phyloP scores from a whole-genome alignment of 805 yeast species.

The Yarrowia divulgata region DNA sequence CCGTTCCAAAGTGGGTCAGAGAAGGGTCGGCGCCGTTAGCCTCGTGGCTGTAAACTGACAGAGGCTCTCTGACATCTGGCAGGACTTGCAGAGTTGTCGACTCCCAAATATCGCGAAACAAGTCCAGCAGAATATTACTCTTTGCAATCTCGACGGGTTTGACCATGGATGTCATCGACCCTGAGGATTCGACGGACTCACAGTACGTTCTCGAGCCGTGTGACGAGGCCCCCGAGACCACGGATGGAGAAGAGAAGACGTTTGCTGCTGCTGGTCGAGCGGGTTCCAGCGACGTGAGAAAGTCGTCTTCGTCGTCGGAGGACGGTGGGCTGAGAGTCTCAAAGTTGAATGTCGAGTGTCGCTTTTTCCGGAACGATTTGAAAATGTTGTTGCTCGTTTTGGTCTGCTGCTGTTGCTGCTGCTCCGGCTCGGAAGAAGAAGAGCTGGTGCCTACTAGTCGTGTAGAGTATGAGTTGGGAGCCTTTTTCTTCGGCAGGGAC shows the following conservation, averaged over 20 bases:
- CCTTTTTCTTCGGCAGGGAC: slow-evolving; percentile 14
- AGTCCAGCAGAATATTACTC: slow-evolving; percentile 9
- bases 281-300: slow-evolving; percentile 8
- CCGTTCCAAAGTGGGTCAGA: background rate
- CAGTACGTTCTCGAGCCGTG: slow-evolving; percentile 11
- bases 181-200: slow-evolving; percentile 7
- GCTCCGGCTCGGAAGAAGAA: slow-evolving; percentile 2
- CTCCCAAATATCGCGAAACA: slow-evolving; percentile 18
- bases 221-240: background rate
- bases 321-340: slow-evolving; percentile 19
- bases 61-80: slow-evolving; percentile 14
- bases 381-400: slow-evolving; percentile 25
- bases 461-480: slow-evolving; percentile 1
- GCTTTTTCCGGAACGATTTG: slow-evolving; percentile 23
- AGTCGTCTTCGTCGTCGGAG: slow-evolving; percentile 26
- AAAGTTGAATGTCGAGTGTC: slow-evolving; percentile 12
- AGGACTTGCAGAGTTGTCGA: background rate
- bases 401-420: background rate
- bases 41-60: background rate
- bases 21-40: background rate
- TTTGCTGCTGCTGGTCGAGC: background rate
- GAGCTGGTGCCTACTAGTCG: background rate
- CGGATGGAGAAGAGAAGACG: slow-evolving; percentile 5
- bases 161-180: background rate
- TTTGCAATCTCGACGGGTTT: slow-evolving; percentile 22